Evolutionary conservation across 2,329 filamentous ascomycete genomes (phyloP), one percentile per base, ranked within the genome.

Genomic region (Ceratocystis eucalypticola): DNA sequence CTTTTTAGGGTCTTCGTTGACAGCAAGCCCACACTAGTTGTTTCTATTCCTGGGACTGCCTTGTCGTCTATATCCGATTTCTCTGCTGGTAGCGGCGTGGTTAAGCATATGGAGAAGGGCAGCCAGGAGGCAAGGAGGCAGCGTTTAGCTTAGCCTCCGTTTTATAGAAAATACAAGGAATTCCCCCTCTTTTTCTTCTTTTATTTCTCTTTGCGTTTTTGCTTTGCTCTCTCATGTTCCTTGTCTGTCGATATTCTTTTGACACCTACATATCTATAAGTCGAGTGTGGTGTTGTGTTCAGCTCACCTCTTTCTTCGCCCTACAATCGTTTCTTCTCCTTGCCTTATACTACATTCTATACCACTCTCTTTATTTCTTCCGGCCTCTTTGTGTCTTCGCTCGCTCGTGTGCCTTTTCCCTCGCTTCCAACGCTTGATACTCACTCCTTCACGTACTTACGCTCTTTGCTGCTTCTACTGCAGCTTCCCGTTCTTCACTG

Each of bases 401-500:
- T 15, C 45, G 17, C 67, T 64, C 68, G 66, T 65, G 41, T 37
- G 10, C 33, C 67, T 65, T 64, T 63, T 64, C 64, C 63, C 65
- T 62, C 61, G 50, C 63, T 65, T 61, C 25, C 15, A 30, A 37
- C 44, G 30, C 8, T 68, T 66, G 65, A n/a, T 65, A n/a, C 46
- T 48, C 66, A 55, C 69, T 69, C 30, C 70, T 66, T 68, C 70
- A 69, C 48, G 70, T 33, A 33, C 37, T 45, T 59, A 45, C 28
- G 15, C 61, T 15, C 44, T 62, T 17, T 62, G 17, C 37, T 63
- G 37, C 61, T 46, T 63, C 44, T 33, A 7, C 41, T 45, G 44
- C 61, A 1, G 44, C 61, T 48, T 28, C 22, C 44, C 37, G 61
- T 50, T 37, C 61, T 45, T 48, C 22, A 63, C 41, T 28, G 41